Evolutionary conservation across 805 yeast species (phyloP).

Genomic region (Sungouiozyma ichnusensis): DNA sequence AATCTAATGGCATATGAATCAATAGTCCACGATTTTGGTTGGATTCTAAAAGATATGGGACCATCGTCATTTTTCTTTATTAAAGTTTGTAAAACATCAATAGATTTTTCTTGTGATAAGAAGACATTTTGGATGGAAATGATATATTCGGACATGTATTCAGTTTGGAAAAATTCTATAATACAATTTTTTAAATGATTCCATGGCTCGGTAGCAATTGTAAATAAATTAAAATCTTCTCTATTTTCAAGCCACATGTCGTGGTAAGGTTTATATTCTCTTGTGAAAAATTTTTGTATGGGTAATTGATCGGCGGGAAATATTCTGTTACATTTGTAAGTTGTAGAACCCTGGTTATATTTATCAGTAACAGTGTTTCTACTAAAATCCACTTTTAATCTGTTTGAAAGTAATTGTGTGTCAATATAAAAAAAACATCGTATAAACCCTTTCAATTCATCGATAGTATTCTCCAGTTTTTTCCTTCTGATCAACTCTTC

Average conservation of each 20-base stretch:
- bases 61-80: conserved; percentile 1
- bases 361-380: conserved; percentile 4
- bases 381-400: conserved; percentile 11
- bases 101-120: conserved; percentile 17
- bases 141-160: conserved; percentile 9
- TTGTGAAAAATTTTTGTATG: conserved; percentile 14
- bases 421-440: conserved; percentile 24
- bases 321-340: conserved; percentile 14
- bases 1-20: not conserved
- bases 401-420: conserved; percentile 1
- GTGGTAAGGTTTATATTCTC: conserved; percentile 22
- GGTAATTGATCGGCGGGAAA: conserved; percentile 14
- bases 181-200: conserved; percentile 8
- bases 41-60: not conserved
- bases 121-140: conserved; percentile 20
- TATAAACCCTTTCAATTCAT: conserved; percentile 28
- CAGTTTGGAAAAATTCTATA: conserved; percentile 10
- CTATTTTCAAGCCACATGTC: conserved; percentile 19
- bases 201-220: conserved; percentile 13
- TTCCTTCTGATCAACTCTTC: conserved; percentile 25
- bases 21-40: not conserved
- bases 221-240: conserved; percentile 19
- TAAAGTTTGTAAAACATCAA: conserved; percentile 8
- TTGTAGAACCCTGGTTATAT: not conserved
- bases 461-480: conserved; percentile 41